Percentiles rank a stretch among this genome's conserved stretches.
Conservation (phyloP, 805 yeast species). For the Ogataea saltuana region DNA sequence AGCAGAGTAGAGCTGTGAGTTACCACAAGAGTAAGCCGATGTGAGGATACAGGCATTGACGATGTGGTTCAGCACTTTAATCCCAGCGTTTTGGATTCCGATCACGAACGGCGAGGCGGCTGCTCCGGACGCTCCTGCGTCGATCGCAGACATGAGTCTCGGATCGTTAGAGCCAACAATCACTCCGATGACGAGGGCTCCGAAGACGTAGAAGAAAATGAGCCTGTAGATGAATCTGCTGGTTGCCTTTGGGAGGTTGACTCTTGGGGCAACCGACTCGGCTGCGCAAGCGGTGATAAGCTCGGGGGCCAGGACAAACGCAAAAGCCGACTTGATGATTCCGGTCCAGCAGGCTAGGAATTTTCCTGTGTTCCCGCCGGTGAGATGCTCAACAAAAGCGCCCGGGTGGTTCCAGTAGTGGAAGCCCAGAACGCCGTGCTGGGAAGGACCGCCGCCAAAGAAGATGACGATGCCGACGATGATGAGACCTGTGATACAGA, state of each 20-base stretch:
- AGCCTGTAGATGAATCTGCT: constrained; percentile 35
- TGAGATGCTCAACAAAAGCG: constrained; percentile 50
- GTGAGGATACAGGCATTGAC: constrained; percentile 70
- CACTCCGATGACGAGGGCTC: constrained; percentile 48
- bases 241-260: constrained; percentile 36
- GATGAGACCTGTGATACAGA: constrained; percentile 64
- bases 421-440: constrained; percentile 46
- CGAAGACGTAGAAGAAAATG: constrained; percentile 34
- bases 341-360: constrained; percentile 66
- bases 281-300: constrained; percentile 35
- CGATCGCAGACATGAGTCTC: constrained; percentile 44
- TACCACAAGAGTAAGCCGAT: constrained; percentile 63
- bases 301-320: constrained; percentile 49
- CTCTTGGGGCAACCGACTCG: constrained; percentile 35
- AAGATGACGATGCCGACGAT: constrained; percentile 56
- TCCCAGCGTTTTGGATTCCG: constrained; percentile 71
- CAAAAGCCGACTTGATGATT: constrained; percentile 63
- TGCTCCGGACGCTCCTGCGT: constrained; percentile 56
- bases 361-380: constrained; percentile 57
- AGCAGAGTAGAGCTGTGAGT: constrained; percentile 71
- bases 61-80: constrained; percentile 69
- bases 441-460: constrained; percentile 65
- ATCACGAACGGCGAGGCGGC: constrained; percentile 86
- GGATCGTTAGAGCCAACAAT: constrained; percentile 45
- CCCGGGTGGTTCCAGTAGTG: constrained; percentile 42